Conservation (phyloP, 306 rosid genomes). For the Acacia confusa region DNA sequence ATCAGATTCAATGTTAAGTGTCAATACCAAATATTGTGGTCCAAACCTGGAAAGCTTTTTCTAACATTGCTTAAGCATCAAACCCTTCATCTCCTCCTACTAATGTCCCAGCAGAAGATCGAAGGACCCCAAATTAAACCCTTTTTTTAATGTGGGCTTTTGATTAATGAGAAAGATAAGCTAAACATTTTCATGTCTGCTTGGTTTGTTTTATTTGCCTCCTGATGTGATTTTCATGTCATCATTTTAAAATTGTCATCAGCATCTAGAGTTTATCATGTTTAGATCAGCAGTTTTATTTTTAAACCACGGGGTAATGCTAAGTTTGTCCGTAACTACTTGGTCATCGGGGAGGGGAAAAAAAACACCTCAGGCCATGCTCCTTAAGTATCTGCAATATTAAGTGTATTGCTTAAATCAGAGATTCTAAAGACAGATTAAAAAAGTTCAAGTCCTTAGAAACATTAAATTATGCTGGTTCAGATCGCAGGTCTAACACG, state of each 20-base stretch:
- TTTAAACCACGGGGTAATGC: background rate
- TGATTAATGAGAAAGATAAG: slow-evolving; percentile 2
- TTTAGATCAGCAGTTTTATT: background rate
- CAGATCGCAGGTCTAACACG: slow-evolving; percentile 2
- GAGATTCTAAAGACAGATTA: slow-evolving; percentile 16
- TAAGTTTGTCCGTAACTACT: slow-evolving; percentile 5
- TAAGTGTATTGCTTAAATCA: background rate
- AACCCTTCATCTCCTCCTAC: background rate
- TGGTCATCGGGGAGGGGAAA: background rate
- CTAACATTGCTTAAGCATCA: background rate
- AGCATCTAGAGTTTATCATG: background rate
- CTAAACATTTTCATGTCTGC: background rate
- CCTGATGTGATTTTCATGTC: slow-evolving; percentile 7
- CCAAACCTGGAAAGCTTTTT: background rate
- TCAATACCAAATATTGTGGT: slow-evolving; percentile 16
- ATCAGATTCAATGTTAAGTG: slow-evolving; percentile 16
- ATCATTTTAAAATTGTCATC: background rate
- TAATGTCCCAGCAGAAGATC: slow-evolving; percentile 9
- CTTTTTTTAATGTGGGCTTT: background rate
- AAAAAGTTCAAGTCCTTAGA: background rate
- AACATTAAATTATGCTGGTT: background rate
- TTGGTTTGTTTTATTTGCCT: slow-evolving; percentile 5
- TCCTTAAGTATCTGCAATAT: background rate
- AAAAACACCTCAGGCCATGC: background rate
- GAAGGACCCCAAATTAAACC: background rate